These are phyloP conservation scores for Xylaria sp. DNA, from an alignment of 2,329 filamentous ascomycete genomes.

Conservation along the genomic window DNA sequence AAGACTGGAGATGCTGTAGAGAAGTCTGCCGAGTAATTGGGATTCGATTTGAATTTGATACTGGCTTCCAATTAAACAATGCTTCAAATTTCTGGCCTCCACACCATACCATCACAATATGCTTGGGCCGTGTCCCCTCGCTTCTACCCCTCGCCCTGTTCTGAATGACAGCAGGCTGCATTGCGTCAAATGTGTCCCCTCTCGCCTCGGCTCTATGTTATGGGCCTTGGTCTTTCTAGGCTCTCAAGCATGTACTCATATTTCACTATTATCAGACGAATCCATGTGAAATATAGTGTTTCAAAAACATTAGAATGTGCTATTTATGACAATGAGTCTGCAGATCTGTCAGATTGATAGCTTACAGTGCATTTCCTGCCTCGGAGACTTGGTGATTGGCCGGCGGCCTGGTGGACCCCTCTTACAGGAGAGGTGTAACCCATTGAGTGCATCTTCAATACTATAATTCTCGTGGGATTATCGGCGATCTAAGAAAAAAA, in stretches of 20 bases:
- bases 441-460: constrained; percentile 1
- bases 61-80: constrained; percentile 26
- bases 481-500: neutral
- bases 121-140: constrained; percentile 15
- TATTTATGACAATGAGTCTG: neutral
- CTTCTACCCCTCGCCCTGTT: constrained; percentile 18
- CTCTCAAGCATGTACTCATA: constrained; percentile 7
- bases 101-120: constrained; percentile 28
- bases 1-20: constrained; percentile 56
- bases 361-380: constrained; percentile 3
- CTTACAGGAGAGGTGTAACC: constrained; percentile 4
- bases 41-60: constrained; percentile 30
- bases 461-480: neutral
- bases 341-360: neutral
- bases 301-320: constrained; percentile 12
- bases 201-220: neutral
- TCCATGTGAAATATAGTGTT: constrained; percentile 10
- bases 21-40: constrained; percentile 34
- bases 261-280: constrained; percentile 11
- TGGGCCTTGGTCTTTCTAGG: neutral
- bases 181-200: constrained; percentile 21
- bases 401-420: neutral
- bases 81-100: constrained; percentile 7
- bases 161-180: constrained; percentile 15
- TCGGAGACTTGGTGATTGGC: constrained; percentile 7